Percentiles rank a stretch among this genome's conserved stretches.
Conservation (phyloP, 805 yeast species). For the Ogataea trehaloabstinens region DNA sequence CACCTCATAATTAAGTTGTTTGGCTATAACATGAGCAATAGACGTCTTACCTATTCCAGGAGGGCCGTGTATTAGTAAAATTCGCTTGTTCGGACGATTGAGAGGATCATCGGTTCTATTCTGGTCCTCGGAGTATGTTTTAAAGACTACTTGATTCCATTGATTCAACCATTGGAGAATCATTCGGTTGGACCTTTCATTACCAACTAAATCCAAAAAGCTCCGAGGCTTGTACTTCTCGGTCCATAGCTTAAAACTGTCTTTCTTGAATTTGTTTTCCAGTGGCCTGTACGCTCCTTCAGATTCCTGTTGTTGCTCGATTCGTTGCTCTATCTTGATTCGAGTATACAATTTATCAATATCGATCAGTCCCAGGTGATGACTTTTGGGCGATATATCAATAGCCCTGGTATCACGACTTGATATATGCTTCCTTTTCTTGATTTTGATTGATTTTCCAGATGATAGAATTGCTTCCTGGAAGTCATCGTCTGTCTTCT, state of each 20-base stretch:
- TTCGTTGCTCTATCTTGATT: conserved; percentile 22
- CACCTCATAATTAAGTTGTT: conserved; percentile 75
- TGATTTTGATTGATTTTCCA: conserved; percentile 22
- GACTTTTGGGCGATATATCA: background rate
- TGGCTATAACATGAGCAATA: conserved; percentile 79
- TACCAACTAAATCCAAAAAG: conserved; percentile 69
- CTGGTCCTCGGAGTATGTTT: conserved; percentile 31
- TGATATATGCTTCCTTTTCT: conserved; percentile 12
- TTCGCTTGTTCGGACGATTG: conserved; percentile 57
- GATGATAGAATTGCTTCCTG: conserved; percentile 20
- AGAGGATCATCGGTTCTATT: conserved; percentile 41
- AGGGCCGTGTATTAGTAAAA: conserved; percentile 83
- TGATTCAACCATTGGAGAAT: conserved; percentile 62
- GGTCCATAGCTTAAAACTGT: conserved; percentile 38
- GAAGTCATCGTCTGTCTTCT: no score
- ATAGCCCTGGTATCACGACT: background rate
- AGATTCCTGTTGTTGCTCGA: conserved; percentile 12
- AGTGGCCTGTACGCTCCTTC: conserved; percentile 7
- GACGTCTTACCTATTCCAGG: conserved; percentile 94
- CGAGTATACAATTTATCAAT: conserved; percentile 22
- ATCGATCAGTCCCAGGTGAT: conserved; percentile 21
- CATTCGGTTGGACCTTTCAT: conserved; percentile 59
- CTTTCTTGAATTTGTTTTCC: conserved; percentile 10
- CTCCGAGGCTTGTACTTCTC: conserved; percentile 67
- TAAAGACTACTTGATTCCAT: conserved; percentile 63